Conservation (phyloP, 306 rosid species). For the Lupinus albus region DNA sequence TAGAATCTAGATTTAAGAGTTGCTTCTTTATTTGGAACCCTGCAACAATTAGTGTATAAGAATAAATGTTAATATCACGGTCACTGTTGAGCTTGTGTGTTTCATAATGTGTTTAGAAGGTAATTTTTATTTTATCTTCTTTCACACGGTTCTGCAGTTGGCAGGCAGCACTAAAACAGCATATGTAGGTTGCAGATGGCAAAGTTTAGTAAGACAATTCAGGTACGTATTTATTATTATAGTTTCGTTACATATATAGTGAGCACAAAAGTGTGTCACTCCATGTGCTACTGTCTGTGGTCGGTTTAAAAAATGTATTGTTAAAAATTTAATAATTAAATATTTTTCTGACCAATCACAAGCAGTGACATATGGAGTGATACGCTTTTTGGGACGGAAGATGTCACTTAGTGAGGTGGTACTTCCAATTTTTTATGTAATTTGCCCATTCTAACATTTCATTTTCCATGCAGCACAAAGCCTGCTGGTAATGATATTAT, state of each 20-base stretch:
- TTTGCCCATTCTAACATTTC: background rate
- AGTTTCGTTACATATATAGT: background rate
- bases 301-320: no score
- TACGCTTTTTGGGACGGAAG: no score
- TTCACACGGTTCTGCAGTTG: slow-evolving; percentile 52
- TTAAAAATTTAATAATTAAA: no score
- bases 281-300: no score
- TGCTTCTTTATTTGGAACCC: background rate
- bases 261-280: no score
- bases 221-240: slow-evolving; percentile 49
- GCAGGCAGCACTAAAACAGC: slow-evolving; percentile 55
- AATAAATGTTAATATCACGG: background rate
- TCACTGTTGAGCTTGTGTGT: slow-evolving; percentile 18
- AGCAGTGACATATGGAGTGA: no score
- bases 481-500: slow-evolving; percentile 83
- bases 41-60: background rate
- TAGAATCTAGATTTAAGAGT: background rate
- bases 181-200: slow-evolving; percentile 57
- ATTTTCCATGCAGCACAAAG: slow-evolving; percentile 57
- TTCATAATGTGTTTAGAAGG: slow-evolving; percentile 29
- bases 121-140: slow-evolving; percentile 27
- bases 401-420: background rate
- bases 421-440: slow-evolving; percentile 12
- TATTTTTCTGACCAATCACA: no score
- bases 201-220: slow-evolving; percentile 73